Conservation (phyloP, 306 rosid species). For the Cyamopsis tetragonoloba region DNA sequence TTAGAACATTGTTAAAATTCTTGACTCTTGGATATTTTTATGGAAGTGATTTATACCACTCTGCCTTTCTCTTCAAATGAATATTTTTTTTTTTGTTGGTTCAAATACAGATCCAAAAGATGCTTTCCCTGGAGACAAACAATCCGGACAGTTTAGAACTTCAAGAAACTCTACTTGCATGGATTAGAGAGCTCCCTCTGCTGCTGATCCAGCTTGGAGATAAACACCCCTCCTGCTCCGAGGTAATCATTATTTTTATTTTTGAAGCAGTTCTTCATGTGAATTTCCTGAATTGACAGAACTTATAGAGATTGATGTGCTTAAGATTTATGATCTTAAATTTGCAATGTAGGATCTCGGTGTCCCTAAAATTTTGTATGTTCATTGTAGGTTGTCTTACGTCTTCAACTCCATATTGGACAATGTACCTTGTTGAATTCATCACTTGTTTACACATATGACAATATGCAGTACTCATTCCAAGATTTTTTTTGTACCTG, state of each 20-base stretch:
- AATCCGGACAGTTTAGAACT: constrained; percentile 45
- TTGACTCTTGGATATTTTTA: not conserved
- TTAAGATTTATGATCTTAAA: constrained; percentile 14
- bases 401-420: constrained; percentile 65
- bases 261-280: constrained; percentile 15
- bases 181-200: constrained; percentile 74
- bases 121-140: constrained; percentile 40
- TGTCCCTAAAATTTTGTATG: constrained; percentile 10
- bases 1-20: constrained; percentile 8
- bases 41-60: constrained; percentile 3
- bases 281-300: constrained; percentile 7
- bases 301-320: not conserved
- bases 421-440: constrained; percentile 52
- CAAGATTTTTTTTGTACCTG: constrained; percentile 44
- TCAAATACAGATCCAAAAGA: constrained; percentile 44
- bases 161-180: constrained; percentile 45
- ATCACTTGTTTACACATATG: constrained; percentile 49
- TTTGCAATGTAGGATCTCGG: not conserved
- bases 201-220: constrained; percentile 71
- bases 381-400: constrained; percentile 54
- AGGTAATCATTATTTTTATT: constrained; percentile 43
- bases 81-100: constrained; percentile 10
- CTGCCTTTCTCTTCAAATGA: not conserved
- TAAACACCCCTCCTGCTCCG: constrained; percentile 48
- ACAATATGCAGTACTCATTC: constrained; percentile 52